Percentiles rank a stretch among this genome's conserved stretches.
Evolutionary conservation across 1,284 basidiomycete species (phyloP).

Genomic region (Athelia psychrophila): DNA sequence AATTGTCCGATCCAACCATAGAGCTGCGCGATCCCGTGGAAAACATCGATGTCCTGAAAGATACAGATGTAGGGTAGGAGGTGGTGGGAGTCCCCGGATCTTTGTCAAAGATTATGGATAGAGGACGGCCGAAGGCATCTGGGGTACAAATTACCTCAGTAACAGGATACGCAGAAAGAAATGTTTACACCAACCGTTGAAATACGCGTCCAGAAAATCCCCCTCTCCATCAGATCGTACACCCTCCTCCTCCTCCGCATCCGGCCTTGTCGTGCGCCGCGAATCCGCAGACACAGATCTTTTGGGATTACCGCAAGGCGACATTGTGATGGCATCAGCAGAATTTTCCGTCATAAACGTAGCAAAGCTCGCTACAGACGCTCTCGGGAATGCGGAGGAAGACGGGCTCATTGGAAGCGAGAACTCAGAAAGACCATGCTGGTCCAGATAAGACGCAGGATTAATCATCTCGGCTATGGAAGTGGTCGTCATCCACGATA

Average conservation of each 20-base stretch:
- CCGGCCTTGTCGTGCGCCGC: conserved; percentile 23
- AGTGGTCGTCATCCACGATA: conserved; percentile 42
- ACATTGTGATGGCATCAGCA: conserved; percentile 21
- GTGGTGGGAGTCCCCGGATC: conserved; percentile 21
- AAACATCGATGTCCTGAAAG: conserved; percentile 2
- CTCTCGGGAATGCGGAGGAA: not conserved
- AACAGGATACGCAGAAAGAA: not conserved
- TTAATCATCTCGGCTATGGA: conserved; percentile 21
- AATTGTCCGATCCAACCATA: not conserved
- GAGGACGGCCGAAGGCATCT: conserved; percentile 4
- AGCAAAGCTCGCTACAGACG: conserved; percentile 54
- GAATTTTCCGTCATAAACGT: conserved; percentile 18
- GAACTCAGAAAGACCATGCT: not conserved
- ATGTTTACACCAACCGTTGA: conserved; percentile 20
- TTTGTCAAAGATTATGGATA: conserved; percentile 7
- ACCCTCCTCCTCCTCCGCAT: conserved; percentile 37
- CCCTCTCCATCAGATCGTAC: conserved; percentile 41
- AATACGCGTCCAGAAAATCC: conserved; percentile 44
- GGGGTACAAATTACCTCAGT: not conserved
- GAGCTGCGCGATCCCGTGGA: not conserved
- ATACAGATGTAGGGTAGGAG: conserved; percentile 24
- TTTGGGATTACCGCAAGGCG: conserved; percentile 5
- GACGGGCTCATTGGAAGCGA: not conserved
- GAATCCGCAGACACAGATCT: conserved; percentile 11
- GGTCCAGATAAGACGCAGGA: not conserved